Evolutionary conservation across 306 rosid genomes (phyloP), one percentile per base, ranked within the genome.

Genomic region (Prinsepia uniflora): DNA sequence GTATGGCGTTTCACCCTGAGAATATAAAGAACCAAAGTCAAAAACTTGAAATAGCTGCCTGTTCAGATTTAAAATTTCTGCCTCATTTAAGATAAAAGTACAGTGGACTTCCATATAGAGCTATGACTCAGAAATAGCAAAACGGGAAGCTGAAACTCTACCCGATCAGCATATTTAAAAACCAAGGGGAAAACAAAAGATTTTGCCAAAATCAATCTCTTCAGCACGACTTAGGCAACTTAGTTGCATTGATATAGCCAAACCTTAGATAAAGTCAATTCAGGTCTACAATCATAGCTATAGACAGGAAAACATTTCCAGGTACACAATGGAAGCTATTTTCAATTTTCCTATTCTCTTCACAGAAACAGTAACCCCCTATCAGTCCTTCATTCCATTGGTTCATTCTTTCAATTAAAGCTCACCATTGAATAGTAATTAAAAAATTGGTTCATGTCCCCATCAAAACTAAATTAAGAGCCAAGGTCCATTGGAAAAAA

Each of bases 1-100:
- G 90, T 78, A 62, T 83, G 90, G 14, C 87, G 80, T 57, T 76
- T 81, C 75, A 83, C 82, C 73, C 90, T 86, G 84, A 67, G 75
- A 77, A 11, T 30, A 30, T 12, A 71, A 3, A 45, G 40, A 52
- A 65, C 11, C n/a, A 68, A 15, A 72, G 13, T 36, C 15, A 24
- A 34, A 60, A 10, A 69, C 64, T 45, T 41, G 34, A 18, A 65
- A 47, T 42, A 12, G 13, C 62, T 6, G 49, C 63, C 59, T 34
- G n/a, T 43, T 34, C 43, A 65, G 36, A 66, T 44, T 13, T 45
- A 45, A 19, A 18, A 14, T 57, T 59, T 24, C 19, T 10, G 7
- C 6, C 10, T 8, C 30, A 34, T 24, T 4, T 2, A 24, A 11
- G 62, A 52, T 30, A 40, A 53, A 6, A 0, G 40, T 5, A 59